A percentile compares a stretch with the other conserved stretches of the same genome.
These are phyloP conservation scores for Mucor circinelloides DNA, from an alignment of 371 early-diverging fungal genomes.

Conservation along the genomic window DNA sequence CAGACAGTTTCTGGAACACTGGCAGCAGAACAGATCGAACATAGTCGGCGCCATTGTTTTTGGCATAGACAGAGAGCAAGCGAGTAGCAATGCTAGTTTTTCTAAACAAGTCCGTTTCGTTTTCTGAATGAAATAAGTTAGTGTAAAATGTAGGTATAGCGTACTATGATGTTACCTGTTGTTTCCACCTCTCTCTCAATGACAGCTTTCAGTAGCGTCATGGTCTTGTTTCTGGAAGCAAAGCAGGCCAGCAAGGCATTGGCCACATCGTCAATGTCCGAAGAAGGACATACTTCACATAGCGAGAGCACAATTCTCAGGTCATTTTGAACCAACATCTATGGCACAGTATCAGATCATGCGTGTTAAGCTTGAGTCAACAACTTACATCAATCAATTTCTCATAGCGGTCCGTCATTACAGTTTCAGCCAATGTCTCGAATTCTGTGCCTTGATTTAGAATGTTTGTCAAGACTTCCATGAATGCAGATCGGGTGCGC, in stretches of 20 bases:
- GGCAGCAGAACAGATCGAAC: conserved; percentile 78
- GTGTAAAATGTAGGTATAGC: not conserved
- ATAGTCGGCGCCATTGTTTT: conserved; percentile 76
- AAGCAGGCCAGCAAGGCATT: conserved; percentile 73
- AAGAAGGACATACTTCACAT: conserved; percentile 80
- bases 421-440: conserved; percentile 74
- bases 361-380: not conserved
- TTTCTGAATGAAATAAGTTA: conserved; percentile 40
- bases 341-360: not conserved
- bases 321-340: conserved; percentile 60
- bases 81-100: conserved; percentile 88
- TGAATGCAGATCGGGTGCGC: conserved; percentile 81
- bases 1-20: conserved; percentile 59
- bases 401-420: conserved; percentile 68
- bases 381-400: conserved; percentile 65
- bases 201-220: conserved; percentile 74
- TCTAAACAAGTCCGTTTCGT: conserved; percentile 85
- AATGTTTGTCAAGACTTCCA: conserved; percentile 86
- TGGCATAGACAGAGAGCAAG: conserved; percentile 80
- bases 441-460: conserved; percentile 83
- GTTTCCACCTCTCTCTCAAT: conserved; percentile 80
- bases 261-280: conserved; percentile 84
- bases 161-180: conserved; percentile 49
- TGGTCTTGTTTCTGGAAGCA: conserved; percentile 68
- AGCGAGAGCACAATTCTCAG: conserved; percentile 75